Base-by-base conservation (phyloP, 495 filamentous ascomycete genomes). In the Astrothelium subdiscretum region DNA sequence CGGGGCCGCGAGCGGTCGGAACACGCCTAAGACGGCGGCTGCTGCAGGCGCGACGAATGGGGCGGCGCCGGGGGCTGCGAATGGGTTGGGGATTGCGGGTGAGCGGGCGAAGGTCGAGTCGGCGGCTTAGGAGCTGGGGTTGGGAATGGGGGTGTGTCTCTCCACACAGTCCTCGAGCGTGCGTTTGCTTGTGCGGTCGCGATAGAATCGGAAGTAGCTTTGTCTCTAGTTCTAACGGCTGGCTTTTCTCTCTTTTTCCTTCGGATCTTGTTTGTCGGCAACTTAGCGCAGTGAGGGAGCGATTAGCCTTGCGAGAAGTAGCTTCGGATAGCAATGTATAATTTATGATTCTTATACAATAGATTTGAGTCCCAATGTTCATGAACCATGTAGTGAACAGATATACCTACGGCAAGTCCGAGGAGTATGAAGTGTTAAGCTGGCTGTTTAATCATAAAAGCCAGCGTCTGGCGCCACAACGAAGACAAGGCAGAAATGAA, bases 11-110 rank as follows among this genome's bases (percentile, higher is more conserved):
- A 54, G 48, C 29, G 20, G 24, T 26, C 20, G 48, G 48, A 54
- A 24, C 15, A 54, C 22, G 26, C 48, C 48, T 20, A 54, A 54
- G 48, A 24, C 22, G 12, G 48, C 24, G 48, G 22, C n/a, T n/a
- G n/a, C n/a, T 38, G 35, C 35, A n/a, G n/a, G n/a, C n/a, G n/a
- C 43, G 43, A 48, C 48, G 48, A 54, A 54, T 54, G 48, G 48
- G 24, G 48, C 48, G 48, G 48, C 12, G 0, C 12, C 48, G n/a
- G 48, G 48, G 22, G 22, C 20, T 20, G 12, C 48, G 48, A 54
- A 54, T 54, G 48, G 48, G 20, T 29, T 54, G 48, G 48, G 48
- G 48, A 27, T 54, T 26, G 48, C 12, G n/a, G 48, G 48, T 20
- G 48, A 54, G 48, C 26, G 48, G 48, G 48, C 48, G 48, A 54